Evolutionary conservation across 495 filamentous ascomycete genomes (phyloP), one percentile per base, ranked within the genome.

Genomic region (Letharia columbiana): DNA sequence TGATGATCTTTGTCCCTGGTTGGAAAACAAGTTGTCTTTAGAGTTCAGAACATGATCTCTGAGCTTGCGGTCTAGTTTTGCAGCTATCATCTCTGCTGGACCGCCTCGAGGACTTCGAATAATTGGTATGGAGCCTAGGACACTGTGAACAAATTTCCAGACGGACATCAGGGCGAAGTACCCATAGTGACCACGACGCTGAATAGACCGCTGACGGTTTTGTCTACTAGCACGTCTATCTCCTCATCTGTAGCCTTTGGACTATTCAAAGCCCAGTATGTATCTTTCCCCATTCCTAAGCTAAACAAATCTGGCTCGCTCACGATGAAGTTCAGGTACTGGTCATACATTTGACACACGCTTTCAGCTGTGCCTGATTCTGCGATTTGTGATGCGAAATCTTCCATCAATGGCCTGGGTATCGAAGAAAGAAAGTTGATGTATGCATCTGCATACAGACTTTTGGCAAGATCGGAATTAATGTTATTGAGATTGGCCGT

Each of bases 141-240:
- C 13, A 13, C 5, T 62, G 18, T 49, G 45, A 63, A 50, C 50
- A 20, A 56, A 8, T 66, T 17, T n/a, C 40, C n/a, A 52, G 40
- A 49, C 7, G n/a, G 49, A 37, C 62, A 11, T 39, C 35, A 33
- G 49, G 45, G 23, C 23, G 23, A 73, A 81, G 58, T 80, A 89
- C 93, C 93, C 89, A 96, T 94, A 44, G 95, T 99, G 23, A 96
- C 95, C 67, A 91, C 90, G 63, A 99, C 95, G 65, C 92, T 96
- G 75, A 97, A 98, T 33, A 99, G 75, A 4, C 95, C 95, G 65
- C 89, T 93, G 56, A 99, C 95, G 64, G 96, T 91, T 67, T 86
- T 87, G 72, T 98, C 93, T 33, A 98, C 83, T 35, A 91, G 85
- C 41, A 82, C 80, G 74, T 98, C 92, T 67, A 98, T 82, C 68